These are phyloP conservation scores for Strobilomyces echinocephalus DNA, from an alignment of 768 basidiomycete species.

Conservation along the genomic window DNA sequence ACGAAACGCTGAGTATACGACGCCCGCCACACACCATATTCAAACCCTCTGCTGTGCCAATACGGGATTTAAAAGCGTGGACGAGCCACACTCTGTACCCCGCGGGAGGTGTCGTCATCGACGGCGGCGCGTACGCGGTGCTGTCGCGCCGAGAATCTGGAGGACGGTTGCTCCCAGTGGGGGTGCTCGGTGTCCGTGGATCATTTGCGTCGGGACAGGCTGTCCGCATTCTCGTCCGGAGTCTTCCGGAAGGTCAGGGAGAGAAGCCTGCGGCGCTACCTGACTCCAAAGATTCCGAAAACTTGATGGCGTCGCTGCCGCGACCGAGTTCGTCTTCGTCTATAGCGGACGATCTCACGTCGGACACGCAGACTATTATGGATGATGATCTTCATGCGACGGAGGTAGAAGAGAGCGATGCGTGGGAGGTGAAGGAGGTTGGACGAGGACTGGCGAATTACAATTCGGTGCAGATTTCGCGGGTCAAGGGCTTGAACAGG, in stretches of 20 bases:
- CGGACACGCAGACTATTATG: slow-evolving; percentile 21
- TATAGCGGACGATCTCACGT: slow-evolving; percentile 24
- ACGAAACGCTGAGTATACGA: slow-evolving; percentile 18
- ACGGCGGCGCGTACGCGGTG: slow-evolving; percentile 83
- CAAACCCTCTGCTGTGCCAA: slow-evolving; percentile 62
- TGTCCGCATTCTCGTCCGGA: slow-evolving; percentile 70
- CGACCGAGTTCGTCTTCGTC: slow-evolving; percentile 36
- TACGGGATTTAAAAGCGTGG: slow-evolving; percentile 91
- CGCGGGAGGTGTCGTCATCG: slow-evolving; percentile 83
- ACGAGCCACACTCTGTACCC: slow-evolving; percentile 92
- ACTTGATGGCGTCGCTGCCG: slow-evolving; percentile 33
- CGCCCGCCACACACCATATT: slow-evolving; percentile 90
- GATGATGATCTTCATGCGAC: slow-evolving; percentile 31
- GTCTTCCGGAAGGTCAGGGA: slow-evolving; percentile 24
- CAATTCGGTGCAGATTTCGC: slow-evolving; percentile 86
- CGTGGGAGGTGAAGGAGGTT: slow-evolving; percentile 80
- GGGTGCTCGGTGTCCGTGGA: slow-evolving; percentile 82
- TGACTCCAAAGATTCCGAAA: slow-evolving; percentile 17
- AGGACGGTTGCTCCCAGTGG: slow-evolving; percentile 86
- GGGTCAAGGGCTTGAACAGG: slow-evolving; percentile 91
- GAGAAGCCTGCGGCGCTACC: slow-evolving; percentile 26
- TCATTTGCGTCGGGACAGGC: slow-evolving; percentile 94
- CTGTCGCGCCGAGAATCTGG: slow-evolving; percentile 83
- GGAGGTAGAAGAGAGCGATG: slow-evolving; percentile 39
- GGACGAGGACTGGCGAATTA: slow-evolving; percentile 95